Evolutionary conservation across 164 flowering plant genomes (phyloP).

Genomic region (Cinnamomum micranthum): DNA sequence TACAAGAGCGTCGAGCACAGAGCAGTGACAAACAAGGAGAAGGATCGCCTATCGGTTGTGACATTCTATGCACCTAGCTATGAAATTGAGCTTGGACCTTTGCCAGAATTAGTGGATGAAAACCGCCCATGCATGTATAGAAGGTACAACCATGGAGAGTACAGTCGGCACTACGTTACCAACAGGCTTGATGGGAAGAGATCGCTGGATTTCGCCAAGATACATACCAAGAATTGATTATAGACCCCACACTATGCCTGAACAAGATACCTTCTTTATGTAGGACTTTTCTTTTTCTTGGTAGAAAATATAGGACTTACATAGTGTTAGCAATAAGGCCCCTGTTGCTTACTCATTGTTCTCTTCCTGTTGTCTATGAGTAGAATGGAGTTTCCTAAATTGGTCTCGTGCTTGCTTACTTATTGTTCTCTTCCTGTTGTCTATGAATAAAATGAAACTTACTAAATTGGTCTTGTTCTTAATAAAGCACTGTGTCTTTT

Average conservation of each 20-base stretch:
- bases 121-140: constrained; percentile 59
- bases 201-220: constrained; percentile 77
- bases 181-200: constrained; percentile 88
- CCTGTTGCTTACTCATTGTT: not conserved
- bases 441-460: too few species aligned
- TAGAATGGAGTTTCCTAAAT: not conserved
- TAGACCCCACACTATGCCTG: constrained; percentile 1
- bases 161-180: constrained; percentile 67
- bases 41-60: constrained; percentile 74
- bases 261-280: too few species aligned
- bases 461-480: too few species aligned
- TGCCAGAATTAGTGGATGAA: constrained; percentile 51
- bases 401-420: not conserved
- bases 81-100: constrained; percentile 72
- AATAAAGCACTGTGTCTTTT: too few species aligned
- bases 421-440: too few species aligned
- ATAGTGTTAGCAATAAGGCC: not conserved
- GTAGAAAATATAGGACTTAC: not conserved
- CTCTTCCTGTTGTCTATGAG: not conserved
- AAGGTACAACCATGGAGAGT: constrained; percentile 89
- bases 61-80: constrained; percentile 92
- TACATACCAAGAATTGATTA: constrained; percentile 20
- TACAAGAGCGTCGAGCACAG: constrained; percentile 94
- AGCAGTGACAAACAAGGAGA: constrained; percentile 71
- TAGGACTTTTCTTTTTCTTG: not conserved